Conservation (phyloP, 805 yeast species). For the Wickerhamomyces alni region DNA sequence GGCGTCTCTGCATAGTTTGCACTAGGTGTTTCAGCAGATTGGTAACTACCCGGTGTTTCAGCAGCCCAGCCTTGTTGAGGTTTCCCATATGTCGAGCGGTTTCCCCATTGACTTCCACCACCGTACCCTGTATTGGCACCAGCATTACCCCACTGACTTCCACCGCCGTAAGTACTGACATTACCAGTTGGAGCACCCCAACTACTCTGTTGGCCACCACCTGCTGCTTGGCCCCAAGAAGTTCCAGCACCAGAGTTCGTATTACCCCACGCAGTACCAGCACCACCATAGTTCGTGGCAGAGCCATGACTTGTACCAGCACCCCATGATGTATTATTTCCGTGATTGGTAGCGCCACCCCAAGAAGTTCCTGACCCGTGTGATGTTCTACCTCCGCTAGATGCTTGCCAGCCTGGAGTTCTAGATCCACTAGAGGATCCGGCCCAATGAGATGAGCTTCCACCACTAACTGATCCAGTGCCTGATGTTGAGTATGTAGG, state of each 20-base stretch:
- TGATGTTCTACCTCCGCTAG: slow-evolving; percentile 6
- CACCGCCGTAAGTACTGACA: slow-evolving; percentile 6
- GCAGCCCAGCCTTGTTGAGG: slow-evolving; percentile 13
- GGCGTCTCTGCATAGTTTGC: slow-evolving; percentile 32
- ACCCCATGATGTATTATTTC: slow-evolving; percentile 24
- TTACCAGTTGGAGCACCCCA: background rate
- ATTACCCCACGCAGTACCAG: slow-evolving; percentile 38
- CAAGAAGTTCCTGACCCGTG: slow-evolving; percentile 21
- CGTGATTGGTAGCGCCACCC: slow-evolving; percentile 17
- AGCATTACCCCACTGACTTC: slow-evolving; percentile 27
- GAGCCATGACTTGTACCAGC: slow-evolving; percentile 35
- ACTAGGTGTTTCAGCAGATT: slow-evolving; percentile 30
- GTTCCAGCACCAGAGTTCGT: slow-evolving; percentile 30
- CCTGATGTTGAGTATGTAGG: slow-evolving; percentile 12
- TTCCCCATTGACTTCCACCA: slow-evolving; percentile 33
- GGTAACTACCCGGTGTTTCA: slow-evolving; percentile 25
- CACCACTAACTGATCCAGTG: slow-evolving; percentile 19
- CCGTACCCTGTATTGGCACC: slow-evolving; percentile 25
- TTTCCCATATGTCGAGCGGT: slow-evolving; percentile 24
- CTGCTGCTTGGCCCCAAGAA: slow-evolving; percentile 26
- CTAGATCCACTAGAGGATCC: slow-evolving; percentile 21
- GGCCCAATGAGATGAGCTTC: slow-evolving; percentile 24
- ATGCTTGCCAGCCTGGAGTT: slow-evolving; percentile 4
- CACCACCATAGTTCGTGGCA: slow-evolving; percentile 34
- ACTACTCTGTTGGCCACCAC: slow-evolving; percentile 25